phyloP scores from a whole-genome alignment of 257 asterid species.

The Ballota nigra region DNA sequence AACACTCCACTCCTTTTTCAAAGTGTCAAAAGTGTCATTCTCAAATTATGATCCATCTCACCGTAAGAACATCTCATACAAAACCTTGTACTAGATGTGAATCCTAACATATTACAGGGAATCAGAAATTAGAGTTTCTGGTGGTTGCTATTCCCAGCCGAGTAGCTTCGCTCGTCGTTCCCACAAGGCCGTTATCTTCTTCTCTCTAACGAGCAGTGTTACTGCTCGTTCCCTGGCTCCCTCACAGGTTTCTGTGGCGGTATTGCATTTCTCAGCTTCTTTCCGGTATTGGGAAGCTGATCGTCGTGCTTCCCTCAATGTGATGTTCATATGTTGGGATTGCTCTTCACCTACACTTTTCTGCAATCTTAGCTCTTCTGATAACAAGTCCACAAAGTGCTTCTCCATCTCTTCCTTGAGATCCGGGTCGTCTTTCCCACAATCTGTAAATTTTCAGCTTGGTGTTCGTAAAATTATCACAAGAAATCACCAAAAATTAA shows the following conservation, averaged over 20 bases:
- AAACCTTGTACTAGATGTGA: no score
- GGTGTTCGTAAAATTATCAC: background rate
- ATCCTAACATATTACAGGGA: background rate
- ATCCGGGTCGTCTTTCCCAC: conserved; percentile 91
- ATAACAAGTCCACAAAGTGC: conserved; percentile 67
- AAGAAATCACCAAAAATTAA: background rate
- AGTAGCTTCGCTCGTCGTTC: conserved; percentile 70
- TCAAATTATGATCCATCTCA: no score
- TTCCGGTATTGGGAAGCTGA: conserved; percentile 68
- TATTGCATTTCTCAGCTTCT: conserved; percentile 92
- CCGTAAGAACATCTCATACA: no score
- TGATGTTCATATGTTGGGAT: conserved; percentile 64
- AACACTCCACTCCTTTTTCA: no score
- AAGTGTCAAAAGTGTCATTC: no score
- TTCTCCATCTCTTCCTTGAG: conserved; percentile 96
- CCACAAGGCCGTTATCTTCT: conserved; percentile 66
- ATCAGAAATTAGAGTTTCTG: background rate
- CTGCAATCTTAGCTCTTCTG: conserved; percentile 80
- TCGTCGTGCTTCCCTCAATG: conserved; percentile 71
- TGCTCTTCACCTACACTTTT: conserved; percentile 60
- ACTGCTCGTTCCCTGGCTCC: conserved; percentile 76
- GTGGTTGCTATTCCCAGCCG: conserved; percentile 50
- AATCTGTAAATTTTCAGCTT: conserved; percentile 40
- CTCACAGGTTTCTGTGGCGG: conserved; percentile 87
- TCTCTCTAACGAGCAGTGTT: conserved; percentile 59